A percentile compares a stretch with the other conserved stretches of the same genome.
Evolutionary conservation across 768 basidiomycete species (phyloP).

Genomic region (Cystofilobasidium capitatum): DNA sequence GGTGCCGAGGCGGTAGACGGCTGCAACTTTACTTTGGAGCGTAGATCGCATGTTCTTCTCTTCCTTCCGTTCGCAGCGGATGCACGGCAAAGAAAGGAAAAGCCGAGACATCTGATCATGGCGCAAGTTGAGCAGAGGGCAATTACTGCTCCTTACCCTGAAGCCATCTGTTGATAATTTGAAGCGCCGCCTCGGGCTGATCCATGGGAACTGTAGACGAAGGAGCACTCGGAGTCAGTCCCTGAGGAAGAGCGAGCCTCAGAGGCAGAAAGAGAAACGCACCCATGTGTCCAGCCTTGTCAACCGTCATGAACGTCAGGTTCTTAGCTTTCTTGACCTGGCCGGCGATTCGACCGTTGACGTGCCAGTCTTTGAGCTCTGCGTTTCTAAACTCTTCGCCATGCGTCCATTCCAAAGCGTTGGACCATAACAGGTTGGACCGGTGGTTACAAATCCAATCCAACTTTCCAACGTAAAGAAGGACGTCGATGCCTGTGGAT

Average conservation of each 20-base stretch:
- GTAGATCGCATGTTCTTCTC: too few relatives aligned
- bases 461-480: slow-evolving; percentile 57
- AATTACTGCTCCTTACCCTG: slow-evolving; percentile 27
- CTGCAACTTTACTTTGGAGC: too few relatives aligned
- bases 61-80: too few relatives aligned
- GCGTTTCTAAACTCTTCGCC: slow-evolving; percentile 46
- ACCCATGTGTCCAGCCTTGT: slow-evolving; percentile 4
- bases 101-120: too few relatives aligned
- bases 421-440: slow-evolving; percentile 61
- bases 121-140: too few relatives aligned
- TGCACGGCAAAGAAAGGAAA: too few relatives aligned
- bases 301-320: slow-evolving; percentile 42
- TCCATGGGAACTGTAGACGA: slow-evolving; percentile 47
- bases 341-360: slow-evolving; percentile 51
- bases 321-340: slow-evolving; percentile 50
- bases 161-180: slow-evolving; percentile 60
- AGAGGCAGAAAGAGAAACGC: background rate
- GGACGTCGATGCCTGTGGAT: slow-evolving; percentile 54
- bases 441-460: slow-evolving; percentile 19
- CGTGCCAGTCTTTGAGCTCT: slow-evolving; percentile 49
- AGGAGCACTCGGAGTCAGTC: background rate
- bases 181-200: slow-evolving; percentile 55
- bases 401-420: slow-evolving; percentile 64
- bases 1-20: too few relatives aligned
- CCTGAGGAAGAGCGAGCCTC: background rate